phyloP scores from a whole-genome alignment of 139 green algal genomes.

The Yamagishiella unicocca region DNA sequence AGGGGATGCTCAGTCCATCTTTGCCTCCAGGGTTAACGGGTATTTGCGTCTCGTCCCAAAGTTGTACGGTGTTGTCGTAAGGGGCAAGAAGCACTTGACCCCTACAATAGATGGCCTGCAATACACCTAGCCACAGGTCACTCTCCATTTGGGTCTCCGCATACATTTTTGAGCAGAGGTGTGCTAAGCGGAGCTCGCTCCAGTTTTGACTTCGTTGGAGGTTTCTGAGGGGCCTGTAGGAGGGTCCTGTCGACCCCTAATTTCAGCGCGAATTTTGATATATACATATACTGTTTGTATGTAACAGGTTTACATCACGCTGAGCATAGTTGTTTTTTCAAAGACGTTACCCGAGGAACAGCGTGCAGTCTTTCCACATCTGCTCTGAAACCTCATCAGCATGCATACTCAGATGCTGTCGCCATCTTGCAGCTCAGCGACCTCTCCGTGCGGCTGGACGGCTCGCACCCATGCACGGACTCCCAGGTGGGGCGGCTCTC shows the following conservation, averaged over 20 bases:
- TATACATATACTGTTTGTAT: neutral
- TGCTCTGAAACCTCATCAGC: neutral
- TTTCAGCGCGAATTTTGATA: neutral
- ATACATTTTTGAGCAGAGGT: too few relatives aligned
- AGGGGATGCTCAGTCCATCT: too few relatives aligned
- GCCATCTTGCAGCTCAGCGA: neutral
- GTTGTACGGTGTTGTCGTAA: too few relatives aligned
- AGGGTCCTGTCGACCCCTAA: neutral
- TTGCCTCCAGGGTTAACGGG: too few relatives aligned
- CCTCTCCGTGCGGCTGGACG: neutral
- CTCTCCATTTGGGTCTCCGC: too few relatives aligned
- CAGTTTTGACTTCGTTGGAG: slow-evolving; percentile 22
- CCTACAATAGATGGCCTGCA: too few relatives aligned
- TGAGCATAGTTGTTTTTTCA: neutral
- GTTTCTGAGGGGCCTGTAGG: neutral
- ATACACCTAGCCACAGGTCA: too few relatives aligned
- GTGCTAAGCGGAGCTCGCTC: too few relatives aligned
- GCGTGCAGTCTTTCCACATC: neutral
- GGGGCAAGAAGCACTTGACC: too few relatives aligned
- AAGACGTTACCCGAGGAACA: neutral
- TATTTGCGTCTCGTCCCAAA: too few relatives aligned
- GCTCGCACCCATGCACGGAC: neutral
- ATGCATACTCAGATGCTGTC: neutral
- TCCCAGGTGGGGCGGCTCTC: neutral
- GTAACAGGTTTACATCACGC: neutral